Base-by-base conservation (phyloP, 805 yeast genomes). In the Kuraishia hungarica region DNA sequence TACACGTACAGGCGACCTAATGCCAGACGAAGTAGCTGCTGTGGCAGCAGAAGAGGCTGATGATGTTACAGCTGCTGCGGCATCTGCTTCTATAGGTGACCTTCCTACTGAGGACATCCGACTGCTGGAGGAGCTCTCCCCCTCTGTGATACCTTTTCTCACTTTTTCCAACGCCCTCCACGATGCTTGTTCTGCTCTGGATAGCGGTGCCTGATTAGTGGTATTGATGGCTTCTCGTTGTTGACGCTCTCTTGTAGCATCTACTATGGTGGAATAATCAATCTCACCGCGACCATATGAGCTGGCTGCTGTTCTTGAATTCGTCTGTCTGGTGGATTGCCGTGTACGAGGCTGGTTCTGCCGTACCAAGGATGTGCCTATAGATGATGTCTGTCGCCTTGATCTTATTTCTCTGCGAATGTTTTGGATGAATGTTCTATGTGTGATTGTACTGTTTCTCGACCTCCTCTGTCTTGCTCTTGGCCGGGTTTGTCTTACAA, bases 111-210 rank as follows among this genome's bases (percentile, higher is more conserved):
- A 35, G n/a, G 43, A 35, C 43, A 35, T 35, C 17, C 43, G 43
- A 15, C 43, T 35, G 17, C 43, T 35, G 15, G 43, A 35, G 4
- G 43, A 35, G 17, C 43, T 35, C 3, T 3, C n/a, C 5, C 11
- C 43, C 17, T 35, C 52, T 39, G 53, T 24, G 11, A 51, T 53
- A 11, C 60, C 57, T 46, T 52, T 56, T 26, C 57, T 56, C 20
- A 67, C 60, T 21, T 56, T 59, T 22, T 67, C 72, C 48, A 66
- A 56, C 24, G 64, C 58, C 43, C 55, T 61, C 71, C 72, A 67
- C 2, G 71, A 69, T 20, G 62, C 63, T 8, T 21, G 43, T 47
- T 65, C 71, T 24, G 55, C 61, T 39, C 52, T 48, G 55, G 64
- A 11, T 57, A 29, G 22, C 29, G 53, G 29, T 22, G 54, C 43